phyloP scores from a whole-genome alignment of 306 rosid genomes.

The Carpinus fangiana region DNA sequence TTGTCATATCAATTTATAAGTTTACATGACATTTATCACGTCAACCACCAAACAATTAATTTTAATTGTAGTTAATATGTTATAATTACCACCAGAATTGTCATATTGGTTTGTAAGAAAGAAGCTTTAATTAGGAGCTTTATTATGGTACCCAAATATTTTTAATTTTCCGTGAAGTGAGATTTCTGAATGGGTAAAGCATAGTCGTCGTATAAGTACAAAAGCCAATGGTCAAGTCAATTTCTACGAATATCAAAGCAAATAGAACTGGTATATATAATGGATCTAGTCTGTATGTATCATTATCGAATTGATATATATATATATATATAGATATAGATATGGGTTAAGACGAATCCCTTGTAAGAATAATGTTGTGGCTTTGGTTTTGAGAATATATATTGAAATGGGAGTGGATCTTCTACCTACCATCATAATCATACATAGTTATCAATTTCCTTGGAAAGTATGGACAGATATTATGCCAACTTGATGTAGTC shows the following conservation, averaged over 20 bases:
- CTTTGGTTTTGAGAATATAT: background rate
- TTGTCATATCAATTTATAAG: too few species aligned
- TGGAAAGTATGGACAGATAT: background rate
- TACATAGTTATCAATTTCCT: background rate
- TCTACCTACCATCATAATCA: background rate
- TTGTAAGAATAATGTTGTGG: background rate
- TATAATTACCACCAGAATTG: too few species aligned
- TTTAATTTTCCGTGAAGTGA: background rate
- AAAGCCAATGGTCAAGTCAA: too few species aligned
- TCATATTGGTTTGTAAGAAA: too few species aligned
- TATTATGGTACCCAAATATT: too few species aligned
- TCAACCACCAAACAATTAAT: too few species aligned
- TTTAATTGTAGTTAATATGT: too few species aligned
- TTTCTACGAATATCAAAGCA: background rate
- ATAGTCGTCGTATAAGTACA: background rate
- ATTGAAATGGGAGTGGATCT: background rate
- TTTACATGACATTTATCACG: too few species aligned
- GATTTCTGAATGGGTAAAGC: background rate
- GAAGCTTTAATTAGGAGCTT: too few species aligned
- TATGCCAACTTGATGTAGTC: conserved; percentile 1
- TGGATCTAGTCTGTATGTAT: too few species aligned
- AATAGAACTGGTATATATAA: too few species aligned
- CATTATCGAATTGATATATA: too few species aligned
- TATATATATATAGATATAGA: background rate
- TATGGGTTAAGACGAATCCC: background rate